Evolutionary conservation across 116 monocot genomes (phyloP).

Genomic region (Trichopus zeylanicus): DNA sequence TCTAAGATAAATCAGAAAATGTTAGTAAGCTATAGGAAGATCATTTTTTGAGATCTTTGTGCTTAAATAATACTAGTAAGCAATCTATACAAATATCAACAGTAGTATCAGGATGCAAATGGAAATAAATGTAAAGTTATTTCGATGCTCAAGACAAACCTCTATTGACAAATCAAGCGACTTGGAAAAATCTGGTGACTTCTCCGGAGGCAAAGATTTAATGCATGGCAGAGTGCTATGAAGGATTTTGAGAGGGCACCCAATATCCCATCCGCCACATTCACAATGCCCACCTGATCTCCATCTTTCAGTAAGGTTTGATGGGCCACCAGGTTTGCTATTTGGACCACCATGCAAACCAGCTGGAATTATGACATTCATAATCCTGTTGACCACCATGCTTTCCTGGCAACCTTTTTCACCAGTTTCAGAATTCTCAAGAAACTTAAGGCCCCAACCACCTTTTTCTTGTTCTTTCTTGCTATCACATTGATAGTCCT

Average conservation of each 20-base stretch:
- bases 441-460: conserved; percentile 63
- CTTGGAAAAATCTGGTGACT: conserved; percentile 6
- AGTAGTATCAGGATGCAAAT: not conserved
- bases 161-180: conserved; percentile 33
- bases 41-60: no score
- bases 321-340: conserved; percentile 23
- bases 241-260: conserved; percentile 73
- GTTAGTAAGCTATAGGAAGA: no score
- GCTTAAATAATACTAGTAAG: no score
- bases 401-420: conserved; percentile 1
- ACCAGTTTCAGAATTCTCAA: conserved; percentile 23
- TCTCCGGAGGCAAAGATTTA: conserved; percentile 3
- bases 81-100: no score
- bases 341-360: conserved; percentile 57
- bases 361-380: conserved; percentile 55
- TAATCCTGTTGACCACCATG: conserved; percentile 2
- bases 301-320: conserved; percentile 74
- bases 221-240: not conserved
- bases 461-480: not conserved
- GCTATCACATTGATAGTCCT: not conserved
- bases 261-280: conserved; percentile 94
- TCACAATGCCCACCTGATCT: conserved; percentile 57
- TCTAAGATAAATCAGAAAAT: no score
- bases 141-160: conserved; percentile 21
- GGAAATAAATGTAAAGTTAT: not conserved